A percentile compares a stretch with the other conserved stretches of the same genome.
phyloP scores from a whole-genome alignment of 1,284 basidiomycete genomes.

The Megacollybia platyphylla region DNA sequence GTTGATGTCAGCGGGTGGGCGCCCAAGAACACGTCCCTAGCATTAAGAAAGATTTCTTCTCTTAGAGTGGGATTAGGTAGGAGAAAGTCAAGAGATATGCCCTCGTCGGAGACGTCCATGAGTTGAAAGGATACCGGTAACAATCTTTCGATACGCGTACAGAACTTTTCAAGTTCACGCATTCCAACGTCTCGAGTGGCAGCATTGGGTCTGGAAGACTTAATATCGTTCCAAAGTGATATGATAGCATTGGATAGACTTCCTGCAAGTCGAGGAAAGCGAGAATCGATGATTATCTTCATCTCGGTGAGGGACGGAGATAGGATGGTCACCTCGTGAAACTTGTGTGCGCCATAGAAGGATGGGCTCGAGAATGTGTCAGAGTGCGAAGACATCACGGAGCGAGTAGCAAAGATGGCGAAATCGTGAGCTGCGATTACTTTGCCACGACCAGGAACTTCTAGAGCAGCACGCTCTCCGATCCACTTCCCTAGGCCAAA shows the following conservation, averaged over 20 bases:
- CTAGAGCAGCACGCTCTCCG: slow-evolving; percentile 59
- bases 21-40: slow-evolving; percentile 88
- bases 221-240: slow-evolving; percentile 48
- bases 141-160: slow-evolving; percentile 57
- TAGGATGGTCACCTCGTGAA: slow-evolving; percentile 55
- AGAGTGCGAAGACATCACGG: slow-evolving; percentile 30
- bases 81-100: slow-evolving; percentile 21
- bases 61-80: slow-evolving; percentile 73
- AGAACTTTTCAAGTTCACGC: slow-evolving; percentile 85
- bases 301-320: slow-evolving; percentile 60
- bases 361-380: slow-evolving; percentile 36
- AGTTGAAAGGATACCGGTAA: slow-evolving; percentile 34
- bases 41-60: slow-evolving; percentile 87
- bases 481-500: slow-evolving; percentile 66
- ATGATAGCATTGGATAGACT: slow-evolving; percentile 38
- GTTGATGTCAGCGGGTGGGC: slow-evolving; percentile 42
- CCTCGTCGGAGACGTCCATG: slow-evolving; percentile 25
- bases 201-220: slow-evolving; percentile 31
- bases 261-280: slow-evolving; percentile 51
- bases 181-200: slow-evolving; percentile 61
- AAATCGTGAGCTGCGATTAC: slow-evolving; percentile 69
- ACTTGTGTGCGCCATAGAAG: slow-evolving; percentile 80
- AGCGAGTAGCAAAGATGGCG: slow-evolving; percentile 74
- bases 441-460: slow-evolving; percentile 55
- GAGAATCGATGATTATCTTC: slow-evolving; percentile 49